Base-by-base conservation (phyloP, 352 stramenopile species). In the Thalassiosira pacifica region DNA sequence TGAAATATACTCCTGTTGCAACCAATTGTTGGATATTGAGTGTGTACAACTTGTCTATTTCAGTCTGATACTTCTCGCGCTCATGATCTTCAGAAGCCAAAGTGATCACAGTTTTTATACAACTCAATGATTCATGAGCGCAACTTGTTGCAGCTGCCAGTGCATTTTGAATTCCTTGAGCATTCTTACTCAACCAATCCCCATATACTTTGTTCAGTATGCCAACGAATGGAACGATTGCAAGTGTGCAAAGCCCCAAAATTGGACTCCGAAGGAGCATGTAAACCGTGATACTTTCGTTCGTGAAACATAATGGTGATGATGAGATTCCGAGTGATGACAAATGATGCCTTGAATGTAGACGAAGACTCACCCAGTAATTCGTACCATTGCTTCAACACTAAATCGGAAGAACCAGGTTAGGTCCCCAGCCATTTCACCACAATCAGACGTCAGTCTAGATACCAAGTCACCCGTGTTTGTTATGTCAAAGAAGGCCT, bases 331-430 rank as follows among this genome's bases (percentile, higher is more conserved):
- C n/a, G n/a, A n/a, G n/a, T n/a, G n/a, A n/a, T n/a, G n/a, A n/a
- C n/a, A n/a, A n/a, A n/a, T n/a, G n/a, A n/a, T n/a, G n/a, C n/a
- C n/a, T n/a, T n/a, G n/a, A n/a, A n/a, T n/a, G n/a, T n/a, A n/a
- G n/a, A n/a, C n/a, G 53, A 18, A 11, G 48, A 57, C 63, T 71
- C 34, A 71, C 64, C 90, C 92, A 16, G 82, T 84, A 37, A 95
- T 96, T 19, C 94, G 82, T 16, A 97, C 90, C 1, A 92, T 68
- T n/a, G 88, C 88, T 84, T 97, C 93, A 48, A 96, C 94, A 60
- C 79, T 92, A 69, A 95, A 96, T 13, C 93, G 83, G 61, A 96
- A 96, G 64, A 96, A 94, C 93, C 93, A 96, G 24, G 93, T 96
- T 37, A 97, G 79, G 81, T 97, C 93, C 66, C 59, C 87, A 40